Evolutionary conservation across 352 stramenopile species (phyloP).

Genomic region (Phytopythium chamaehyphon): DNA sequence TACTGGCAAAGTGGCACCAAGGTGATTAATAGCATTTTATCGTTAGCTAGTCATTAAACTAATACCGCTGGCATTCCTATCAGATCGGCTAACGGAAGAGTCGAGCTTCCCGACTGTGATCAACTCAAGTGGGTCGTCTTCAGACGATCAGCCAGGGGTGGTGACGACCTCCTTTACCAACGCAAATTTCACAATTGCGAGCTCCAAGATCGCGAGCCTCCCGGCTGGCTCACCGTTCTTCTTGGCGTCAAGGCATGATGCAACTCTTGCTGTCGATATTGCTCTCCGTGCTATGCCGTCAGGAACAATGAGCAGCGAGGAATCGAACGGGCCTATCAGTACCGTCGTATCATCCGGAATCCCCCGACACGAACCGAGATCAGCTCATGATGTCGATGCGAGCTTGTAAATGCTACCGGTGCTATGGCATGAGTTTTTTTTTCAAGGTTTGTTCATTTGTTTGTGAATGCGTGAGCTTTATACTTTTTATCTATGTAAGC

Average conservation of each 20-base stretch:
- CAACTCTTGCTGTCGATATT: not conserved
- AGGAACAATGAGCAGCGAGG: not conserved
- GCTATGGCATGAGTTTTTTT: too few species aligned
- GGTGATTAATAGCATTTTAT: too few species aligned
- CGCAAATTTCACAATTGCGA: conserved; percentile 9
- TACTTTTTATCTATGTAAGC: too few species aligned
- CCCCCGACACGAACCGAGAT: conserved; percentile 1
- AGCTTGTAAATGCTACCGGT: not conserved
- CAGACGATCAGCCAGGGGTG: conserved; percentile 14
- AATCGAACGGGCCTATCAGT: not conserved
- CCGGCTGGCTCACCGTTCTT: conserved; percentile 26
- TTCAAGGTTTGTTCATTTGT: too few species aligned
- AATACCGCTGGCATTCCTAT: not conserved
- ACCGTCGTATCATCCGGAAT: not conserved
- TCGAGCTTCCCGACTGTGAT: conserved; percentile 14
- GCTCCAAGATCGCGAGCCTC: conserved; percentile 16
- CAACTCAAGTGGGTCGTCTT: conserved; percentile 12
- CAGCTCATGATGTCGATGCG: not conserved
- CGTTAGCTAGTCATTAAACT: too few species aligned
- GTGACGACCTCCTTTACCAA: conserved; percentile 8
- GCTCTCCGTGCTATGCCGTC: not conserved
- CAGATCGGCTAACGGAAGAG: conserved; percentile 35
- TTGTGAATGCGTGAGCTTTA: too few species aligned
- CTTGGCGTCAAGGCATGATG: conserved; percentile 22
- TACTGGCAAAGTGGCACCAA: conserved; percentile 69